Base-by-base conservation (phyloP, 768 basidiomycete genomes). In the Russula earlei region DNA sequence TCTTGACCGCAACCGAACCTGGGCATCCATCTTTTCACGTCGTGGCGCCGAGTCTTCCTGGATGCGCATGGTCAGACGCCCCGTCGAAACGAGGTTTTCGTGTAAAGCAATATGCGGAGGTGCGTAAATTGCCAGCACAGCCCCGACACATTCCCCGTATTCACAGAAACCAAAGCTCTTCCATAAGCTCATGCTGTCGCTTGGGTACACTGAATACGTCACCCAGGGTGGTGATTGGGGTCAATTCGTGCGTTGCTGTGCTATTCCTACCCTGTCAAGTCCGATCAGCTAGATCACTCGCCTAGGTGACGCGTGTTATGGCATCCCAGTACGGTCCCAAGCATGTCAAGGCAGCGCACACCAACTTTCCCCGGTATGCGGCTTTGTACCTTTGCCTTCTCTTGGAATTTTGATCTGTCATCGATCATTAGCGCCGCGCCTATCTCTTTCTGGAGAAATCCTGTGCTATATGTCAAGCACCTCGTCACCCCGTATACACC, bases 21-120 rank as follows among this genome's bases (percentile, higher is more conserved):
- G 67, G 72, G 0, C 71, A 77, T 5, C 82, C 82, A 1, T 78
- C 74, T 49, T 85, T 85, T 64, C 80, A 84, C 59, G 79, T 85
- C 20, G 80, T 85, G 0, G 78, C 77, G 0, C 59, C 75, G 34
- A 78, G 82, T 61, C 61, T 84, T 15, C 84, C 82, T 9, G 81
- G 80, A 0, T 85, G 68, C 65, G 83, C 80, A 0, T 84, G 83
- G 66, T 83, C 83, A 0, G 74, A 80, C 41, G 79, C 75, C 0
- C 75, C 79, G 12, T 59, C 49, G n/a, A 62, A 67, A 31, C 63
- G 61, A 33, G 68, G 68, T 2, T 69, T 69, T 46, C 46, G 34
- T 14, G 27, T 25, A 10, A 53, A 19, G 11, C 48, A 65, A 25
- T 69, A 67, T 43, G 62, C 64, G 1, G 68, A 69, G 54, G 68